Percentiles rank a stretch among this genome's conserved stretches.
Evolutionary conservation across 495 filamentous ascomycete species (phyloP).

Genomic region (Penicillium daleae): DNA sequence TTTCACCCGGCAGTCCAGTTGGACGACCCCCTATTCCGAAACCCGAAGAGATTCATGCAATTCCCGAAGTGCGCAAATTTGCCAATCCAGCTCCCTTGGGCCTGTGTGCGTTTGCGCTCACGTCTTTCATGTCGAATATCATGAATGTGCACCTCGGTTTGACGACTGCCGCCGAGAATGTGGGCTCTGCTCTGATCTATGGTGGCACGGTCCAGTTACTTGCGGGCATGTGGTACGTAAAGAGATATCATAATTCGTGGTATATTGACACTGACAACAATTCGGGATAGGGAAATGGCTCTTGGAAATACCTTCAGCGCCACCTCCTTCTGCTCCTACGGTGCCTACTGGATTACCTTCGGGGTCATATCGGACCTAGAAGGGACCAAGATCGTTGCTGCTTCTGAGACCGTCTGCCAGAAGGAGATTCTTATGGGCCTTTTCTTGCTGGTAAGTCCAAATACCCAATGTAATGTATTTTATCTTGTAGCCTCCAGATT

Average conservation of each 20-base stretch:
- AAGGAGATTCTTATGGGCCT: slow-evolving; percentile 66
- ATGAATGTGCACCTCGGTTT: slow-evolving; percentile 69
- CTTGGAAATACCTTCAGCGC: slow-evolving; percentile 91
- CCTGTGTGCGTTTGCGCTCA: slow-evolving; percentile 80
- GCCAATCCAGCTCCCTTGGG: slow-evolving; percentile 80
- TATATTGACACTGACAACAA: neutral
- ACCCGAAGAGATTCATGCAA: slow-evolving; percentile 2
- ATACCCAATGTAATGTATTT: neutral
- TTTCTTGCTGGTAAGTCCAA: slow-evolving; percentile 66
- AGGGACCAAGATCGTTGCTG: slow-evolving; percentile 57
- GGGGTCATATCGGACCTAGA: slow-evolving; percentile 77
- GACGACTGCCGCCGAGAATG: slow-evolving; percentile 59
- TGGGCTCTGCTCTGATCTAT: slow-evolving; percentile 67
- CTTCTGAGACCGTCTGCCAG: slow-evolving; percentile 42
- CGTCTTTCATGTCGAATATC: slow-evolving; percentile 79
- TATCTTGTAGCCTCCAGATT: neutral
- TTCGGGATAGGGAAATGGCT: slow-evolving; percentile 78
- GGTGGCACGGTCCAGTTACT: slow-evolving; percentile 81
- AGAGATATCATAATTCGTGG: neutral
- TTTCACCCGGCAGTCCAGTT: slow-evolving; percentile 6
- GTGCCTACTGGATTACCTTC: slow-evolving; percentile 88
- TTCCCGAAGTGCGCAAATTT: slow-evolving; percentile 66
- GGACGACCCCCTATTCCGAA: neutral
- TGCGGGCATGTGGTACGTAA: slow-evolving; percentile 87
- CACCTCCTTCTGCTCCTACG: slow-evolving; percentile 88